A percentile compares a stretch with the other conserved stretches of the same genome.
These are phyloP conservation scores for Metschnikowia sp. DNA, from an alignment of 805 yeast species.

Conservation along the genomic window DNA sequence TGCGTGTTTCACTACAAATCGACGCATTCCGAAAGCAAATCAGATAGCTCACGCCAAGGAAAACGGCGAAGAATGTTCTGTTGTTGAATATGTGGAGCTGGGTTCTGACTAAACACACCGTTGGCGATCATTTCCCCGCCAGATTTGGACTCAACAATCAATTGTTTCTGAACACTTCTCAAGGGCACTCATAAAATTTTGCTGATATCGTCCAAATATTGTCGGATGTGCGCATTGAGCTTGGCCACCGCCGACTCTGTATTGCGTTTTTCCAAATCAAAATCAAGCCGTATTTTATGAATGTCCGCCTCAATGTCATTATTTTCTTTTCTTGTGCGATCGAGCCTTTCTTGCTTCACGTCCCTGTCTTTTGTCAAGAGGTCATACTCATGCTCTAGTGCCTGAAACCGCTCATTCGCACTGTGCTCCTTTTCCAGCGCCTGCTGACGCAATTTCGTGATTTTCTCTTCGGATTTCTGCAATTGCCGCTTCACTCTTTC, in stretches of 20 bases:
- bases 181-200: slow-evolving; percentile 11
- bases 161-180: background rate
- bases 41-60: slow-evolving; percentile 8
- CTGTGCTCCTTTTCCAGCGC: slow-evolving; percentile 43
- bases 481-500: slow-evolving; percentile 51
- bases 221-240: slow-evolving; percentile 52
- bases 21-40: slow-evolving; percentile 11
- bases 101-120: no score
- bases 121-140: no score
- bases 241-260: slow-evolving; percentile 52
- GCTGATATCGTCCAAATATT: slow-evolving; percentile 52
- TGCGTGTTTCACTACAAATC: slow-evolving; percentile 15
- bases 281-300: slow-evolving; percentile 36
- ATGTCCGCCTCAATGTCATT: slow-evolving; percentile 41
- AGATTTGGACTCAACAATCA: no score
- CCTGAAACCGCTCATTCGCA: slow-evolving; percentile 40
- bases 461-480: slow-evolving; percentile 45
- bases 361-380: slow-evolving; percentile 47
- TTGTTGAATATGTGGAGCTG: no score
- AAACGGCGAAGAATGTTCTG: background rate
- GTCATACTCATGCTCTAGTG: slow-evolving; percentile 45
- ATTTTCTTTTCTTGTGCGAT: slow-evolving; percentile 46
- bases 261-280: slow-evolving; percentile 50
- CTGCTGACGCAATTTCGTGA: slow-evolving; percentile 41
- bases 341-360: slow-evolving; percentile 46